Conservation (phyloP, 768 basidiomycete species). For the Rhizopogon vesiculosus region DNA sequence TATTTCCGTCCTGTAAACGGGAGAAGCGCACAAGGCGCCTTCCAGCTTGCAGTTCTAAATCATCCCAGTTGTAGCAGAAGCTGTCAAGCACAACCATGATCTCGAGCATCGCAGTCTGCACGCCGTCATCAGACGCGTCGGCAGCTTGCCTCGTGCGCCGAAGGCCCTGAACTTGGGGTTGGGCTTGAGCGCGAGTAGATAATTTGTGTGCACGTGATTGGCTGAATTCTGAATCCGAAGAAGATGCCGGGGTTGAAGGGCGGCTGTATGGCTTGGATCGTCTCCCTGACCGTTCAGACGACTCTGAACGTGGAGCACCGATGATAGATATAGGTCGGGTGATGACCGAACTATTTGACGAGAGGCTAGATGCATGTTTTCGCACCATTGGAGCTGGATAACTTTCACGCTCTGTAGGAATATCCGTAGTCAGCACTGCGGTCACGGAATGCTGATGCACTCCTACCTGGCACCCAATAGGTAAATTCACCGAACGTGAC, state of each 20-base stretch:
- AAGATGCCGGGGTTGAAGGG: constrained; percentile 34
- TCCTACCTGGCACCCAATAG: constrained; percentile 48
- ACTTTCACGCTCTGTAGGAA: constrained; percentile 6
- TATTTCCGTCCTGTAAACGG: constrained; percentile 71
- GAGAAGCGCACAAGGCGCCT: constrained; percentile 86
- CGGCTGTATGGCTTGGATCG: constrained; percentile 36
- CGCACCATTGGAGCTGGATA: neutral
- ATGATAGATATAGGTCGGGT: neutral
- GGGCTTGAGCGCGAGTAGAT: constrained; percentile 1
- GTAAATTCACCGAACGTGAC: constrained; percentile 70
- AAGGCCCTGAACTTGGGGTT: constrained; percentile 9
- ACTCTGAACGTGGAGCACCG: constrained; percentile 11
- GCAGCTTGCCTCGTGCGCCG: constrained; percentile 20
- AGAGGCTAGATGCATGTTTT: neutral
- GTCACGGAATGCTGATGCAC: neutral
- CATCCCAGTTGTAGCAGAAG: constrained; percentile 55
- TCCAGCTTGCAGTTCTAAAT: constrained; percentile 60
- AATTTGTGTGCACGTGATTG: constrained; percentile 18
- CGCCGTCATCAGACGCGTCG: constrained; percentile 35
- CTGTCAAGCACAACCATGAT: constrained; percentile 51
- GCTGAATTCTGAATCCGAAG: constrained; percentile 34
- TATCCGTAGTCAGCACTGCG: neutral
- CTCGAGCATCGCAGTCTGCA: constrained; percentile 56
- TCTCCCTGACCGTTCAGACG: constrained; percentile 25
- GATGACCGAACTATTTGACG: neutral